These are phyloP conservation scores for Ocimum tenuiflorum DNA, from an alignment of 257 asterid species.

Conservation along the genomic window DNA sequence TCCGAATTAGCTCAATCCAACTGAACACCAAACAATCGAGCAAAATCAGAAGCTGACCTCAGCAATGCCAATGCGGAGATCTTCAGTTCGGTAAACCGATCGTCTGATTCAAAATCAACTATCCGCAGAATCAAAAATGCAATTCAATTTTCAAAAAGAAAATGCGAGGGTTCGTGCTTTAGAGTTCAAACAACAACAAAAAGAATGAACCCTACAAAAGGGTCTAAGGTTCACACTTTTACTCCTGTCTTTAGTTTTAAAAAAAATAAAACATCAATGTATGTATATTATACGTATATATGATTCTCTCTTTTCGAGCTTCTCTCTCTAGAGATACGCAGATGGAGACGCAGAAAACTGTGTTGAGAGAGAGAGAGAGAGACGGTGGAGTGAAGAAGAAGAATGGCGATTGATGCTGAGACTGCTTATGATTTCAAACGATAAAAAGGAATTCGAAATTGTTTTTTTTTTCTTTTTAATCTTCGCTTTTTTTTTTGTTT, in stretches of 20 bases:
- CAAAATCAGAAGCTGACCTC: constrained; percentile 38
- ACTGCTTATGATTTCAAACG: constrained; percentile 9
- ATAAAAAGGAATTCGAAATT: not conserved
- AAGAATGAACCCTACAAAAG: constrained; percentile 23
- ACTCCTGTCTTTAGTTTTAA: constrained; percentile 7
- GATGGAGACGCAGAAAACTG: constrained; percentile 2
- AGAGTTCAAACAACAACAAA: not conserved
- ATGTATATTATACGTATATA: not conserved
- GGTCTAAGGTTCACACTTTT: constrained; percentile 18
- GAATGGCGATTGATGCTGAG: constrained; percentile 7
- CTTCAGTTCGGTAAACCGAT: constrained; percentile 41
- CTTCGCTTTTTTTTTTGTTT: not conserved
- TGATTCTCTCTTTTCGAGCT: not conserved
- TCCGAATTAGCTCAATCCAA: not conserved
- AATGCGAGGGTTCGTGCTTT: constrained; percentile 21
- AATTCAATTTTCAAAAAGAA: constrained; percentile 8
- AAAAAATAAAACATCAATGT: constrained; percentile 18
- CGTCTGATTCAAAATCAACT: constrained; percentile 28
- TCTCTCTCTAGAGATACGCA: constrained; percentile 1
- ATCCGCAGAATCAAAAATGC: not conserved
- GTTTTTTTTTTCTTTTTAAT: too few relatives aligned
- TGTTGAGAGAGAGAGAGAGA: constrained; percentile 13
- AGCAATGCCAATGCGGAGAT: constrained; percentile 43
- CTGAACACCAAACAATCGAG: constrained; percentile 4
- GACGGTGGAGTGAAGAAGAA: constrained; percentile 24